Base-by-base conservation (phyloP, 768 basidiomycete genomes). In the Pleurotus cornucopiae region DNA sequence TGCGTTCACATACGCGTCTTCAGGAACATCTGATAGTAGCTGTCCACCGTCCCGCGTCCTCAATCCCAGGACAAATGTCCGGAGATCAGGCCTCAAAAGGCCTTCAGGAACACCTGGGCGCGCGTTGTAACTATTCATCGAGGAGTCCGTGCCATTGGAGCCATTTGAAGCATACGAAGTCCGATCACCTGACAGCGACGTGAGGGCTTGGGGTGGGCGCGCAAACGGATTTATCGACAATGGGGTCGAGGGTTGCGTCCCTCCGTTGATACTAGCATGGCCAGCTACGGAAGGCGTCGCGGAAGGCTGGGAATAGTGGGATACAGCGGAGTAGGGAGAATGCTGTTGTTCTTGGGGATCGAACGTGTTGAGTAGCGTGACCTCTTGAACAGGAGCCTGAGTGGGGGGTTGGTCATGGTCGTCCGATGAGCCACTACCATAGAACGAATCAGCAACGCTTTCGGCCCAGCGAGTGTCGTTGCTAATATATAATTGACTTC, bases 391-490 rank as follows among this genome's bases (percentile, higher is more conserved):
- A 23, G 20, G 16, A 5, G 18, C 13, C n/a, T 2, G 23, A 49
- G 13, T 6, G 26, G 11, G 34, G 2, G 14, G 5, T 49, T 49
- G 48, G 26, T 38, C 38, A 20, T 41, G 18, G 11, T 30, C 49
- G 1, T 38, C 49, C 7, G 6, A 13, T 6, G 37, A 20, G 14
- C 20, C 51, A 23, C n/a, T 18, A 30, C 18, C 38, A 18, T 52
- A 52, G 38, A 52, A 52, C 34, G 51, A 52, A 41, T 52, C 51
- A 40, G n/a, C 51, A 12, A 52, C 14, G 21, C 51, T 52, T 12
- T 52, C 51, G 21, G 51, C 51, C 51, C 51, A 52, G 6, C 51
- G 51, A 21, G 51, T 52, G 21, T 52, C 51, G 18, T 52, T 52
- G 26, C 51, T 52, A 12, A 52, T 52, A 23, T 52, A 52, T 9